Base-by-base conservation (phyloP, 106 monocot genomes). In the Platanthera guangdongensis region DNA sequence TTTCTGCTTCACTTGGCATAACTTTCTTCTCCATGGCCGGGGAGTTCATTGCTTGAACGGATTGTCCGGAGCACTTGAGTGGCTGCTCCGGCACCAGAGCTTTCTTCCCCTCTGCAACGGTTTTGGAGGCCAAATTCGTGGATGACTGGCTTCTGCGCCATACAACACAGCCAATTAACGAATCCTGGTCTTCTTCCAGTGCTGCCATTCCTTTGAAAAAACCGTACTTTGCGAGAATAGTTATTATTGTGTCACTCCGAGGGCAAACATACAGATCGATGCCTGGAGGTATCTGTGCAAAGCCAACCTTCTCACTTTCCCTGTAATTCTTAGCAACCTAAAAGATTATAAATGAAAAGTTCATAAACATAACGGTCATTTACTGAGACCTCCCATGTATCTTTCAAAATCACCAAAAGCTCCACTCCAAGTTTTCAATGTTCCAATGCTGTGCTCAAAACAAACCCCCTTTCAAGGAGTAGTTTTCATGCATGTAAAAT, bases 151-250 rank as follows among this genome's bases (percentile, higher is more conserved):
- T 77, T 83, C 90, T 87, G 48, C 86, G 87, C 87, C 87, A 90
- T 47, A 93, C 76, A 82, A 93, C 82, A 77, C 93, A 93, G 52
- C 93, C 93, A 75, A 93, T 90, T 49, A 93, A 84, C 15, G 93
- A 93, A 78, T 90, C 82, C 10, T 80, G 84, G 79, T 93, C 84
- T 76, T 84, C 86, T 77, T 90, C 85, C 71, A 85, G 80, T 55
- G 84, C 89, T 50, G 74, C 54, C 82, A 86, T 86, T 78, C 93
- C 93, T 72, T 90, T 93, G 82, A 93, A 93, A 74, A 93, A 93
- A 49, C 93, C 93, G 73, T 86, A 78, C 74, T 88, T 93, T 13
- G 93, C 90, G 52, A 93, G 84, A 76, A 93, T 87, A n/a, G 90
- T 93, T 52, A 93, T 90, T 70, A 93, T 87, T 62, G 78, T 77